These are phyloP conservation scores for Zygotorulaspora mrakii DNA, from an alignment of 1,139 yeast species.

Conservation along the genomic window DNA sequence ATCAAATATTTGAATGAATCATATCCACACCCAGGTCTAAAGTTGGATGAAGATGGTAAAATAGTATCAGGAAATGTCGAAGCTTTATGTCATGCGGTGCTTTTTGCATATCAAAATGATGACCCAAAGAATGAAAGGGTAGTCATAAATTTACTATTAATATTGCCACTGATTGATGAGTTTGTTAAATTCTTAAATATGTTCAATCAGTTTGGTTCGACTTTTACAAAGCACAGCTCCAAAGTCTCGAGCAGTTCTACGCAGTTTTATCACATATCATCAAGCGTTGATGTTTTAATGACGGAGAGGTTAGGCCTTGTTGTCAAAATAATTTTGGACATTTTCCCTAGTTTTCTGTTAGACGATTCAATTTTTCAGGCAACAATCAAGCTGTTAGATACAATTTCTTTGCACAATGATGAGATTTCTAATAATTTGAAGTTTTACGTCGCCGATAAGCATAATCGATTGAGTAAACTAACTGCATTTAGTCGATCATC, in stretches of 20 bases:
- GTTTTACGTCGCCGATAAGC: slow-evolving; percentile 41
- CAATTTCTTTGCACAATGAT: slow-evolving; percentile 47
- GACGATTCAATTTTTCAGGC: slow-evolving; percentile 47
- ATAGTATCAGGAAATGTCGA: slow-evolving; percentile 57
- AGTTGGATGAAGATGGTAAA: slow-evolving; percentile 48
- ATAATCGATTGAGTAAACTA: slow-evolving; percentile 41
- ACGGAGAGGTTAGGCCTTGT: slow-evolving; percentile 46
- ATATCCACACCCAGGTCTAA: slow-evolving; percentile 68
- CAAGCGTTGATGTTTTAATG: slow-evolving; percentile 38
- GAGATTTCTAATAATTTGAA: slow-evolving; percentile 45
- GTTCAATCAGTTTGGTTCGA: slow-evolving; percentile 44
- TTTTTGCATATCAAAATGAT: slow-evolving; percentile 45
- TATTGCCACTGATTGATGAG: slow-evolving; percentile 65
- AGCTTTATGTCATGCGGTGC: slow-evolving; percentile 66
- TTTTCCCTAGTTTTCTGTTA: slow-evolving; percentile 53
- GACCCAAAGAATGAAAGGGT: slow-evolving; percentile 37
- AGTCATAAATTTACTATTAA: slow-evolving; percentile 45
- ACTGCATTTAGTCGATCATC: slow-evolving; percentile 24
- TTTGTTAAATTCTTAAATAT: slow-evolving; percentile 50
- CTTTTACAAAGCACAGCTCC: slow-evolving; percentile 35
- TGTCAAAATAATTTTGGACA: slow-evolving; percentile 44
- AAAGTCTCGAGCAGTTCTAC: slow-evolving; percentile 21
- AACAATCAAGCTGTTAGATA: slow-evolving; percentile 43
- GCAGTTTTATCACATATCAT: slow-evolving; percentile 30
- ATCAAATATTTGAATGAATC: slow-evolving; percentile 40